Percentiles rank a stretch among this genome's conserved stretches.
Evolutionary conservation across 345 rosid species (phyloP).

Genomic region (Eucalyptus sp.): DNA sequence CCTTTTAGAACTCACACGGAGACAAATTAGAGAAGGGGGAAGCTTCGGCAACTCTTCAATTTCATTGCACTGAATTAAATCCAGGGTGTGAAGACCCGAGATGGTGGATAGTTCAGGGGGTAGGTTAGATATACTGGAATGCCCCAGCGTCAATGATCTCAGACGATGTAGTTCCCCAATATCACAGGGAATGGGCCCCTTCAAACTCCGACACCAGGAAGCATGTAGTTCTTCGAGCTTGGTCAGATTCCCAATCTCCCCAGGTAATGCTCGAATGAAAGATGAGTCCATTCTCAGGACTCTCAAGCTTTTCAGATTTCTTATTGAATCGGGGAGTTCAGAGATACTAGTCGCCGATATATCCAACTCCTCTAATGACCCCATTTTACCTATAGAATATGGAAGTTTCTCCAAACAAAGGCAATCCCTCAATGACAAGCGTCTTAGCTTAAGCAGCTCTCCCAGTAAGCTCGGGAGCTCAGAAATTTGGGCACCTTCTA

Average conservation of each 20-base stretch:
- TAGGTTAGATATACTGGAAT: too few species aligned
- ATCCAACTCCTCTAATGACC: too few species aligned
- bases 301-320: background rate
- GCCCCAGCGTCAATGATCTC: background rate
- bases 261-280: background rate
- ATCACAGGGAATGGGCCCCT: background rate
- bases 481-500: background rate
- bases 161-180: background rate
- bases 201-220: background rate
- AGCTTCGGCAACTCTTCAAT: too few species aligned
- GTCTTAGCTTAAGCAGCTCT: too few species aligned
- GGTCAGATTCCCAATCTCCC: background rate
- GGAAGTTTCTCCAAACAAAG: too few species aligned
- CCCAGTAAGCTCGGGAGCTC: background rate
- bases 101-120: too few species aligned
- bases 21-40: too few species aligned
- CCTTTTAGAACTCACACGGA: too few species aligned
- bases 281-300: background rate
- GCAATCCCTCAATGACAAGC: too few species aligned
- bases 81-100: too few species aligned
- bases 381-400: too few species aligned
- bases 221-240: background rate
- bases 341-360: background rate
- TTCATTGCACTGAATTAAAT: too few species aligned
- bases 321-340: background rate